Base-by-base conservation (phyloP, 805 yeast genomes). In the Ogataea allantospora region DNA sequence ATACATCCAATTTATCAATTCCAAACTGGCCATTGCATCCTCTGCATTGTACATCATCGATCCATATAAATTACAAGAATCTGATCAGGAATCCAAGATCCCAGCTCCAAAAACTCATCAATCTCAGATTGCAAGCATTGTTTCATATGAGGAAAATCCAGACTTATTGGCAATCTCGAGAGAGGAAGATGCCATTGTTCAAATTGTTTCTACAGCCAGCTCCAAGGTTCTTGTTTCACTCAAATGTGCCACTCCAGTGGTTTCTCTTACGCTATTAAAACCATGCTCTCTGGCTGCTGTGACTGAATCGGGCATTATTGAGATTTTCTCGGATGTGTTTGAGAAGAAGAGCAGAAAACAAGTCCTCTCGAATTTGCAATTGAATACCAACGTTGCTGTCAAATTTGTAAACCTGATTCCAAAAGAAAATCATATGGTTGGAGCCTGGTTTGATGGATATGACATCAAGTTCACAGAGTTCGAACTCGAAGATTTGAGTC, bases 161-260 rank as follows among this genome's bases (percentile, higher is more conserved):
- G 68, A 66, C 15, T 43, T 66, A 6, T 30, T 70, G 13, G 67
- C 65, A 13, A 57, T 63, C 11, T 58, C 62, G 15, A 55, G 70
- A 20, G 46, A 41, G 4, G 35, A 53, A 13, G 66, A 57, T 21
- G 40, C 58, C 6, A 43, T 51, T 7, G 54, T 71, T n/a, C 63
- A 56, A 51, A 32, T 66, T 45, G 40, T 70, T 51, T 48, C 66
- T 43, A 15, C 58, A 43, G 20, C 58, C 42, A 37, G 43, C 57
- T 45, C 44, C 54, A 55, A 45, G 34, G 28, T 57, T 11, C 47
- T 56, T 1, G 60, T 60, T 27, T 65, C 68, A 7, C 40, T 65
- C 11, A 61, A 62, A 38, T 58, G 68, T 0, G 55, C 61, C 18
- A 66, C 59, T 20, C 56, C 44, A 19, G 63, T 62, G 8, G 45